Base-by-base conservation (phyloP, 352 stramenopile species). In the Pythium grandisporangium region DNA sequence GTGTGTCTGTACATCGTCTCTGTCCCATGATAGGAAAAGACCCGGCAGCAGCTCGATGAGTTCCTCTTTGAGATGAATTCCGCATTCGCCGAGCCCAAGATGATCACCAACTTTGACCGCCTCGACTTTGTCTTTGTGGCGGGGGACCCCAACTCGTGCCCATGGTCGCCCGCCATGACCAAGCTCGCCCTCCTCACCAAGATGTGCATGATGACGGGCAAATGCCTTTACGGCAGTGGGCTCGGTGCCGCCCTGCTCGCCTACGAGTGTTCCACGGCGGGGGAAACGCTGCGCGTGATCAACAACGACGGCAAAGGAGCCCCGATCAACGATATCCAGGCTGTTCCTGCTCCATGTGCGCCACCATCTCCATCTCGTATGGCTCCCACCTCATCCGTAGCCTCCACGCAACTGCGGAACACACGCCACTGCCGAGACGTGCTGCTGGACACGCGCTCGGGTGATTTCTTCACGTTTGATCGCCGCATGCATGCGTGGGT, bases 181-280 rank as follows among this genome's bases (percentile, higher is more conserved):
- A 83, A 90, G 40, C 56, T 92, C 7, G 39, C 58, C 25, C 37
- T 85, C 17, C 53, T 84, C 14, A 63, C 60, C 17, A 92, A 92
- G 53, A 88, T 90, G 76, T 92, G 79, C 53, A 90, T 88, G 76
- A 86, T 90, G 74, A 90, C 79, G 10, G 79, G 77, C 29, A 92
- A 92, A 39, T 92, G 79, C 20, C 66, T 78, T 12, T 92, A 79
- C 45, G 74, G 62, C 23, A 79, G 61, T 41, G 63, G 67, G 14
- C 42, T 90, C 16, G 76, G 74, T 11, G 76, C 79, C 2, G 48
- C 46, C 4, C 37, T 90, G 26, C 29, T 92, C 7, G 62, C 76
- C 14, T 90, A 78, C 45, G 37, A 87, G 26, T 88, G 76, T 30
- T 75, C 76, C 1, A 92, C 79, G 5, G 76, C 70, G 0, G 79